Evolutionary conservation across 768 basidiomycete species (phyloP).

Genomic region (Hemileccinum rubropunctum): DNA sequence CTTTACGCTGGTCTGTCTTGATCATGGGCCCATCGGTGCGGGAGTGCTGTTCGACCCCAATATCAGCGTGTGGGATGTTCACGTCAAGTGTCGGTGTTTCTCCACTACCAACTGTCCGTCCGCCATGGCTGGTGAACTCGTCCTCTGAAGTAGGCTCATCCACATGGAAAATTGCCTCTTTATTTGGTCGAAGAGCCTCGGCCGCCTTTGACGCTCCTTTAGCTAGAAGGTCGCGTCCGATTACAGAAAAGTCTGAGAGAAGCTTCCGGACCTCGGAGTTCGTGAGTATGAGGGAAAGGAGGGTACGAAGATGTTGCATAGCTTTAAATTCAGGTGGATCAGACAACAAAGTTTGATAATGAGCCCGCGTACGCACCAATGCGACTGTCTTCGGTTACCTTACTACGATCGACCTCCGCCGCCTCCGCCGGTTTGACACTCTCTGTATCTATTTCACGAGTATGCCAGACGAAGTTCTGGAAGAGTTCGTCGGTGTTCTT

Average conservation of each 20-base stretch:
- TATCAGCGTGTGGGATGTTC: slow-evolving; percentile 44
- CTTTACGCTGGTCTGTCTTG: slow-evolving; percentile 33
- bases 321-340: slow-evolving; percentile 44
- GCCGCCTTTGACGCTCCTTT: slow-evolving; percentile 71
- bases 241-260: slow-evolving; percentile 69
- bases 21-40: slow-evolving; percentile 41
- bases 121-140: slow-evolving; percentile 55
- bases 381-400: slow-evolving; percentile 54
- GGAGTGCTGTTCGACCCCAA: slow-evolving; percentile 48
- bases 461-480: slow-evolving; percentile 88
- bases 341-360: background rate
- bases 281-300: slow-evolving; percentile 82
- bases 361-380: slow-evolving; percentile 44
- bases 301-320: slow-evolving; percentile 81
- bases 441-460: slow-evolving; percentile 44
- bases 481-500: slow-evolving; percentile 92
- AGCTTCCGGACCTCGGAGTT: slow-evolving; percentile 94
- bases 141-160: slow-evolving; percentile 69
- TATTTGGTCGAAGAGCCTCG: slow-evolving; percentile 59
- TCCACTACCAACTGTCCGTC: slow-evolving; percentile 39
- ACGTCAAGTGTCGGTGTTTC: slow-evolving; percentile 49
- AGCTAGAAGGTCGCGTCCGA: slow-evolving; percentile 83
- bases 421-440: slow-evolving; percentile 41
- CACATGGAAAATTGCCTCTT: slow-evolving; percentile 59
- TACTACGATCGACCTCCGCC: slow-evolving; percentile 53